Percentiles rank a stretch among this genome's conserved stretches.
Conservation (phyloP, 805 yeast species). For the Starmerella tilneyi region DNA sequence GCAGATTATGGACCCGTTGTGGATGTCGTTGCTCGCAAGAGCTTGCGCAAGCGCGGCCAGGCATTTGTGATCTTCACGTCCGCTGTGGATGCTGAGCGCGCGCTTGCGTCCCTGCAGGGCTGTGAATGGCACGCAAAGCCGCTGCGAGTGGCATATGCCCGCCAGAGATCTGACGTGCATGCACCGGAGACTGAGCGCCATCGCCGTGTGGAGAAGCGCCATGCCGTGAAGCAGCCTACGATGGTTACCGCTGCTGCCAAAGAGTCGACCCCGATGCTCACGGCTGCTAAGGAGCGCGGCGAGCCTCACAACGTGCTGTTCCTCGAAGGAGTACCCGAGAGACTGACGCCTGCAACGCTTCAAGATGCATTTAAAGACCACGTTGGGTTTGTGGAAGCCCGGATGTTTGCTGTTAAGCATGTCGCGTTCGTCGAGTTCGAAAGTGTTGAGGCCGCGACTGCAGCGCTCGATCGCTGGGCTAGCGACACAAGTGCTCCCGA, state of each 20-base stretch:
- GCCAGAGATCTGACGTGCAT: constrained; percentile 19
- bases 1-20: constrained; percentile 39
- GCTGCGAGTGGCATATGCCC: constrained; percentile 34
- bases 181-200: constrained; percentile 30
- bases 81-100: constrained; percentile 37
- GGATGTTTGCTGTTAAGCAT: constrained; percentile 54
- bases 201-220: not conserved
- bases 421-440: constrained; percentile 76
- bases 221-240: no score
- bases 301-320: constrained; percentile 58
- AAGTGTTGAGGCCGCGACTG: constrained; percentile 15
- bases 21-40: constrained; percentile 48
- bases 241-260: no score
- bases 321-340: constrained; percentile 51
- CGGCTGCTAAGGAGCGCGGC: constrained; percentile 7
- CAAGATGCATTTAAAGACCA: constrained; percentile 38
- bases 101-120: constrained; percentile 35
- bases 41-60: constrained; percentile 65
- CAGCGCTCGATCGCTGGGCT: constrained; percentile 7
- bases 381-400: constrained; percentile 55
- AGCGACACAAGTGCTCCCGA: not conserved
- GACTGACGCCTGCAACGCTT: constrained; percentile 36
- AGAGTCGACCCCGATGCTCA: no score
- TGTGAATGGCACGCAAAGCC: constrained; percentile 39
- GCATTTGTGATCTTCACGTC: constrained; percentile 58